phyloP scores from a whole-genome alignment of 352 stramenopile genomes.

The Phytophthora ohioensis region DNA sequence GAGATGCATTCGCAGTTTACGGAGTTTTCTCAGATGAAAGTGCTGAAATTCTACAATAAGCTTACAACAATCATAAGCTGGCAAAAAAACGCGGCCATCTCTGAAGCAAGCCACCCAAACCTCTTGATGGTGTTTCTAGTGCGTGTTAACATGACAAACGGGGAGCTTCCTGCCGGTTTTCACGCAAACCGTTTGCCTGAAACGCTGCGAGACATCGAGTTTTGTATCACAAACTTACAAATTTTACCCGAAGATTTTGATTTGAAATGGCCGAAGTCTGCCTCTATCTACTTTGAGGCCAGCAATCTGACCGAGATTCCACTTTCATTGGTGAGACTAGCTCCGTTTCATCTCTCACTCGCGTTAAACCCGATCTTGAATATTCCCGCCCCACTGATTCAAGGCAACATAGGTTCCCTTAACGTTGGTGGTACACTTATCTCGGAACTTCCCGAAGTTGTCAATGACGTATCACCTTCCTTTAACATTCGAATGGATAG shows the following conservation, averaged over 20 bases:
- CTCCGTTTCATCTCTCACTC: conserved; percentile 23
- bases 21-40: conserved; percentile 34
- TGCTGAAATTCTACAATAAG: conserved; percentile 46
- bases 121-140: conserved; percentile 24
- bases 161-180: conserved; percentile 20
- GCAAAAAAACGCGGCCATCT: conserved; percentile 27
- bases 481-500: conserved; percentile 20
- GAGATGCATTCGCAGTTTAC: conserved; percentile 37
- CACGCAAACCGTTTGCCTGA: conserved; percentile 4
- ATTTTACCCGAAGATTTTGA: conserved; percentile 46
- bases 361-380: conserved; percentile 26
- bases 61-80: conserved; percentile 38
- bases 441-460: conserved; percentile 17
- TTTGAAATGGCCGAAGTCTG: conserved; percentile 36
- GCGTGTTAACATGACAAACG: conserved; percentile 23
- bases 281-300: conserved; percentile 29
- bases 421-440: conserved; percentile 21
- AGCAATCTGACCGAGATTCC: conserved; percentile 21
- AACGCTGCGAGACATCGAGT: conserved; percentile 36
- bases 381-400: conserved; percentile 15
- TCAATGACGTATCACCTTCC: conserved; percentile 5
- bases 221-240: conserved; percentile 43
- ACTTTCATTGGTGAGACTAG: conserved; percentile 12
- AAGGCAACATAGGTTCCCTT: conserved; percentile 21
- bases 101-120: conserved; percentile 26